Evolutionary conservation across 192 early-diverging fungal species (phyloP), one percentile per base, ranked within the genome.

Genomic region (Endogone sp.): DNA sequence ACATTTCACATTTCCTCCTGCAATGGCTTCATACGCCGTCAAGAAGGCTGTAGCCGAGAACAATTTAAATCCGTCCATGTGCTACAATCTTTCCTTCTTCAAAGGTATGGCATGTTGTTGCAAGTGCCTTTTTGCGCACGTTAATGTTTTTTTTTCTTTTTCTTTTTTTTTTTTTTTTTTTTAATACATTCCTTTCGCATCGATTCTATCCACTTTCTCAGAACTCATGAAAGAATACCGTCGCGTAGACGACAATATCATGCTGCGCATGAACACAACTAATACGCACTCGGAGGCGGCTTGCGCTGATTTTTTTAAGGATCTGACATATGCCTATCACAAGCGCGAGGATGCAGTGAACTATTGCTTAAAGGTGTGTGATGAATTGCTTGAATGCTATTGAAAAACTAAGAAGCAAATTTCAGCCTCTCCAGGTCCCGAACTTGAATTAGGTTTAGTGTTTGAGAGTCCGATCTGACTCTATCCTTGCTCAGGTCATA

Each of bases 201-300:
- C 49, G 9, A 60, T 2, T 57, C 55, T 22, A 68, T 69, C 64
- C 13, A 71, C 64, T 29, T 76, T 77, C 63, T 64, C 81, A 83
- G 87, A 89, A 30, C 77, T 82, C 2, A 81, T 93, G 83, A 85
- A 86, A 68, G 83, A 87, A 72, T 84, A 86, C 71, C 88, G 91
- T 62, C 81, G 82, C 65, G 79, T 91, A n/a, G 91, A 93, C 69
- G 90, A 93, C 75, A 93, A 90, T 74, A 91, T 93, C 49, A 90
- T 91, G 69, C 78, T 91, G 30, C 82, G 88, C 24, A 77, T 93
- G 67, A 93, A 93, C 76, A 81, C 78, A 29, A 91, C 90, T n/a
- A 80, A 91, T 71, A 90, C 88, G 3, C 84, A 87, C 22, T 82
- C 84, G 2, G 80, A 75, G 56, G 71, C 74, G 56, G 85, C 85